Base-by-base conservation (phyloP, 768 basidiomycete species). In the Mycena filopes region DNA sequence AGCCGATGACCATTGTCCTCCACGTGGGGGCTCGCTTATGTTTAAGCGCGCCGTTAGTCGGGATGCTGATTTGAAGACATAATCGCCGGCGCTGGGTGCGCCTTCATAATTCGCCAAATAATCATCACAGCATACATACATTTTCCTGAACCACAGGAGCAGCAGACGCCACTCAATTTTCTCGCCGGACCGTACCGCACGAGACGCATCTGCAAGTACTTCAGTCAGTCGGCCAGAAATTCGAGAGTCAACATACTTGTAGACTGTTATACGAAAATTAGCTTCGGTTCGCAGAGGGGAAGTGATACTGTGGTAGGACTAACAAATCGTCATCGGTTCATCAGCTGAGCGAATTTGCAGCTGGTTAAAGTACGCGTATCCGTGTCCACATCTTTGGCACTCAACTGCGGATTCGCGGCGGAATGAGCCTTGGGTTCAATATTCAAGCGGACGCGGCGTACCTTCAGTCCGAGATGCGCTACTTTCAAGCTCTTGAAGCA, bases 241-340 rank as follows among this genome's bases (percentile, higher is more conserved):
- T 46, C 20, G 31, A 2, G 28, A 16, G 26, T 11, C 10, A 16
- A 54, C 64, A 33, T 18, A 59, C 57, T 46, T 65, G 40, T 65
- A 54, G 29, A 42, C 55, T 65, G 20, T 60, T 26, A 16, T 4
- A 10, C 25, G 42, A 6, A 11, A 20, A 51, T 4, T 40, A 29
- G 18, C 13, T 20, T n/a, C n/a, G 9, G 21, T 9, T 6, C 55
- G 3, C 38, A 26, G 4, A 8, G 40, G 11, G 20, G 7, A 41
- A 36, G 15, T 21, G 20, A 16, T 16, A n/a, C n/a, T n/a, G n/a
- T n/a, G n/a, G n/a, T n/a, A n/a, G n/a, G n/a, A 47, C 64, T 40
- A n/a, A 65, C 64, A 66, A 21, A 56, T 60, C 6, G 65, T 60
- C 65, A 66, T 60, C 0, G 65, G 65, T 26, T 66, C 65, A n/a